A percentile compares a stretch with the other conserved stretches of the same genome.
These are phyloP conservation scores for Phytophthora foliorum DNA, from an alignment of 352 stramenopile species.

Conservation along the genomic window DNA sequence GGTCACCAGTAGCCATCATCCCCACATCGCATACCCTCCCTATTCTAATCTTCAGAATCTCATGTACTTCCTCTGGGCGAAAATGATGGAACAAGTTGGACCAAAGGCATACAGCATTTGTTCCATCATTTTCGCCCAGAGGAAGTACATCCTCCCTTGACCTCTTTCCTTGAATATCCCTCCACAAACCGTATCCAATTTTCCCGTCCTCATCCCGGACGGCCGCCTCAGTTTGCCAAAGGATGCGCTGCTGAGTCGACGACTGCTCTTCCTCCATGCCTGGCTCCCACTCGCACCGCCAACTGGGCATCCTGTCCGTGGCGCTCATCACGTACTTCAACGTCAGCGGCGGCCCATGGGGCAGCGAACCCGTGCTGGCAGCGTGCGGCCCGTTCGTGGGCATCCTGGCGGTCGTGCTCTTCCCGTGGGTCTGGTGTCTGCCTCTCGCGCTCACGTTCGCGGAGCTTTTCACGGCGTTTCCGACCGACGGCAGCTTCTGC, in stretches of 20 bases:
- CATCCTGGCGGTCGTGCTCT: conserved; percentile 70
- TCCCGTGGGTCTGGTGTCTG: conserved; percentile 79
- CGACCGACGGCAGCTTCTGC: conserved; percentile 83
- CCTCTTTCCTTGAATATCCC: not conserved
- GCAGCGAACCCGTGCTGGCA: conserved; percentile 70
- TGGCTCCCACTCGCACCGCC: conserved; percentile 66
- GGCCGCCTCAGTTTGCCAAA: conserved; percentile 20
- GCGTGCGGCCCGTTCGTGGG: conserved; percentile 72
- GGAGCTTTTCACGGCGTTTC: conserved; percentile 85
- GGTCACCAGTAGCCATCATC: not conserved
- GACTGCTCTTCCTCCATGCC: conserved; percentile 46
- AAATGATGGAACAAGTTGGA: no score
- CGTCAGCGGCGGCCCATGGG: conserved; percentile 76
- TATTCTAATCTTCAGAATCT: not conserved
- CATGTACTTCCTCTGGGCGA: not conserved
- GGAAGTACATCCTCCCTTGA: no score
- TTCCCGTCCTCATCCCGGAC: no score
- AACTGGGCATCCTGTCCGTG: conserved; percentile 73
- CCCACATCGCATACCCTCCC: not conserved
- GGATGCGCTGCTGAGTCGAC: conserved; percentile 20
- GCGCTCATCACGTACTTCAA: conserved; percentile 88
- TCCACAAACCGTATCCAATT: not conserved
- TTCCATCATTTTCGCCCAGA: no score
- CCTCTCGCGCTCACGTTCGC: conserved; percentile 77
- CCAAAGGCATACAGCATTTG: no score